Evolutionary conservation across 768 basidiomycete species (phyloP).

Genomic region (Cubamyces lactineus): DNA sequence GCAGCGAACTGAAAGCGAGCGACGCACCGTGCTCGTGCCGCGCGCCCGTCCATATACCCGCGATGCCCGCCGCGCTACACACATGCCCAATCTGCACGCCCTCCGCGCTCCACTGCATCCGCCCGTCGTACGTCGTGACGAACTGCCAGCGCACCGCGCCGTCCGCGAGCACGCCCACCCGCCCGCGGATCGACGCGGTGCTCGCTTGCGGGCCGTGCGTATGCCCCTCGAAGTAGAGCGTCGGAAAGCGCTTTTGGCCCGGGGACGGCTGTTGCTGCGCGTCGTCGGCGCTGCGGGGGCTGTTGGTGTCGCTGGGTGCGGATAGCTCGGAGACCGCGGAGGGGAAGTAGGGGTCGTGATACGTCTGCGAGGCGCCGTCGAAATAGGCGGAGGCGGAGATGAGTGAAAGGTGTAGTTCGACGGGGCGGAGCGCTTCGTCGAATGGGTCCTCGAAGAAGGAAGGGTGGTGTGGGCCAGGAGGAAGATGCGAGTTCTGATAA

Average conservation of each 20-base stretch:
- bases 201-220: constrained; percentile 34
- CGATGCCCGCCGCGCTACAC: constrained; percentile 66
- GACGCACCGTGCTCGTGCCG: constrained; percentile 56
- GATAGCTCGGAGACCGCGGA: not conserved
- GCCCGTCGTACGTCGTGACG: constrained; percentile 56
- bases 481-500: constrained; percentile 23
- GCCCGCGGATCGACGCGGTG: constrained; percentile 37
- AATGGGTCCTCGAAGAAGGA: constrained; percentile 58
- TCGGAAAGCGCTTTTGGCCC: constrained; percentile 29
- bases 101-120: constrained; percentile 67
- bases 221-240: constrained; percentile 35
- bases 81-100: constrained; percentile 68
- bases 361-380: constrained; percentile 23
- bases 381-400: constrained; percentile 34
- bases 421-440: constrained; percentile 65
- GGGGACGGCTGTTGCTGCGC: too few relatives aligned
- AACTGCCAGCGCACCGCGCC: constrained; percentile 47
- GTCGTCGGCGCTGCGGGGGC: constrained; percentile 11
- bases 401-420: constrained; percentile 58
- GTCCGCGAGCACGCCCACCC: constrained; percentile 38
- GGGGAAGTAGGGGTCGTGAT: constrained; percentile 1
- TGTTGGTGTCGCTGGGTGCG: constrained; percentile 18
- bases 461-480: constrained; percentile 26
- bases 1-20: too few relatives aligned
- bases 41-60: constrained; percentile 70